phyloP scores from a whole-genome alignment of 192 early-diverging fungal genomes.

The Chytriomyces sp. region DNA sequence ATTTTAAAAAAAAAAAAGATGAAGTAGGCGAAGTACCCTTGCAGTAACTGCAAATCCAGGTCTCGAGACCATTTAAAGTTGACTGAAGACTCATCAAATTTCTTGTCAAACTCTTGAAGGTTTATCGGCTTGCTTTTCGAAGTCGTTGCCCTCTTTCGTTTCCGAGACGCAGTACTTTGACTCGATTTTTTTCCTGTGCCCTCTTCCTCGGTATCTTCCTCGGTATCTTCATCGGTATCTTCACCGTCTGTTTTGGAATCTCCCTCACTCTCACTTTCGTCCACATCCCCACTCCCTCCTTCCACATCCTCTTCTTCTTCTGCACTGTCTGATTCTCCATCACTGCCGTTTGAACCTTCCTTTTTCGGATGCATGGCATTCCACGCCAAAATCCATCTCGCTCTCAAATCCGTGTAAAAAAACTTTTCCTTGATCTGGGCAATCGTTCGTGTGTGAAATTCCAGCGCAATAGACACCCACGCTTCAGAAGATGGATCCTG shows the following conservation, averaged over 20 bases:
- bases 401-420: not conserved
- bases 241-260: not conserved
- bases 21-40: too few relatives aligned
- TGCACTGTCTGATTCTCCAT: not conserved
- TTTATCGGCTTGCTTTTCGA: too few relatives aligned
- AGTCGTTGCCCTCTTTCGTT: too few relatives aligned
- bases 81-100: too few relatives aligned
- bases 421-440: not conserved
- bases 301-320: not conserved
- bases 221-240: not conserved
- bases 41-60: too few relatives aligned
- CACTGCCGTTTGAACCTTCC: not conserved
- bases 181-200: not conserved
- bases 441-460: not conserved
- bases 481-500: not conserved
- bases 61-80: too few relatives aligned
- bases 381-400: not conserved
- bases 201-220: not conserved
- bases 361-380: not conserved
- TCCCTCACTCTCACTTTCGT: not conserved
- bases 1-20: too few relatives aligned
- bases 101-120: too few relatives aligned
- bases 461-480: not conserved
- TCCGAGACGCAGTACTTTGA: not conserved
- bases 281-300: not conserved